Evolutionary conservation across 2,329 filamentous ascomycete species (phyloP), one percentile per base, ranked within the genome.

Genomic region (Xylaria sp.): DNA sequence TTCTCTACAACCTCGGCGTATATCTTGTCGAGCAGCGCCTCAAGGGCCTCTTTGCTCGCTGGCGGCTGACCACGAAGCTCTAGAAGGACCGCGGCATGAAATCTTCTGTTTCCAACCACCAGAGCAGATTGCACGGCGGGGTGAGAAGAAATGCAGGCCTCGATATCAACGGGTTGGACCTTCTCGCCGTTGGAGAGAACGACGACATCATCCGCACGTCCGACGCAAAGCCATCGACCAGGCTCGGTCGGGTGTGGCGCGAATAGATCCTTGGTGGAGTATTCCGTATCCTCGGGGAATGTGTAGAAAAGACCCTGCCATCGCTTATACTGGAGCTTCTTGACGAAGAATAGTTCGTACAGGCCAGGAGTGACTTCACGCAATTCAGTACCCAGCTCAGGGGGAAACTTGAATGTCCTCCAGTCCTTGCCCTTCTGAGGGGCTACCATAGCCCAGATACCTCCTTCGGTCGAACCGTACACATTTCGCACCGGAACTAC

Each of bases 271-370:
- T 74, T 74, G 25, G 73, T 73, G 8, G 73, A 73, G 57, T 73
- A 74, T 48, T 74, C 73, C 1, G 65, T 68, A 28, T 72, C 68
- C 39, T 74, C 73, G 28, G 73, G 71, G 66, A 74, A 74, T n/a
- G 73, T 74, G 25, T 74, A 74, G 66, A 74, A 74, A 4, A 74
- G 71, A 63, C 73, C 73, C 63, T 74, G 73, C 71, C 71, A 74
- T 13, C 70, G 70, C 54, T 73, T 73, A 46, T 72, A 74, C 59
- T 73, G 63, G 8, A 57, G 70, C 64, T 74, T 74, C 64, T 70
- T 72, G 20, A 74, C 73, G 12, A 74, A 74, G 66, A 72, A 74
- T n/a, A 74, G 28, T 32, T 74, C 73, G 41, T 63, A 73, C 13
- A 74, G n/a, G 28, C 73, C 73, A 13, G 73, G 71, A 13, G 73